Evolutionary conservation across 2,329 filamentous ascomycete genomes (phyloP).

Genomic region (Colletotrichum ledebouriae): DNA sequence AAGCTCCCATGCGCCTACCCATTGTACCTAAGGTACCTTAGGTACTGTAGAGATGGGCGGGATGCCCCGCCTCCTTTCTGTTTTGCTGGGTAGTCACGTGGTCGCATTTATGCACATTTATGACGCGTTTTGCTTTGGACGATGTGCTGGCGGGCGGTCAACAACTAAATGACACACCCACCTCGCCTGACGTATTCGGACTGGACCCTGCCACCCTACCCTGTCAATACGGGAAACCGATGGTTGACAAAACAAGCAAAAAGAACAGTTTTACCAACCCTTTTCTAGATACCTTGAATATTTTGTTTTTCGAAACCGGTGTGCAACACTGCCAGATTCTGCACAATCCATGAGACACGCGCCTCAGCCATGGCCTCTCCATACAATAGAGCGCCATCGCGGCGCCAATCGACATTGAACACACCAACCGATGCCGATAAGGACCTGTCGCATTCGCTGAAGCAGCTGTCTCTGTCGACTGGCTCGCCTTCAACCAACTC

Average conservation of each 20-base stretch:
- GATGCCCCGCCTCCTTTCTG: slow-evolving; percentile 29
- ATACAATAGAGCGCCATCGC: slow-evolving; percentile 45
- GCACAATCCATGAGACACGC: slow-evolving; percentile 29
- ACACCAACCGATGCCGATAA: slow-evolving; percentile 49
- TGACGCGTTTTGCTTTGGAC: slow-evolving; percentile 23
- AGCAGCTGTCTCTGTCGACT: slow-evolving; percentile 59
- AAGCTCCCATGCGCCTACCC: too few species aligned
- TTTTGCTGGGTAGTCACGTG: slow-evolving; percentile 16
- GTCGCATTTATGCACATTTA: too few species aligned
- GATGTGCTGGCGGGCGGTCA: slow-evolving; percentile 35
- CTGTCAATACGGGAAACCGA: slow-evolving; percentile 32
- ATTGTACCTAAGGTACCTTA: too few species aligned
- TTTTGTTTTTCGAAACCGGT: not conserved
- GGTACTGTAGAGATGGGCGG: too few species aligned
- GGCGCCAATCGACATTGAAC: slow-evolving; percentile 51
- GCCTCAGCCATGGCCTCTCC: slow-evolving; percentile 38
- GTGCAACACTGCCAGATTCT: slow-evolving; percentile 2
- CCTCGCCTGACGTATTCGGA: slow-evolving; percentile 27
- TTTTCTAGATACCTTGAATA: not conserved
- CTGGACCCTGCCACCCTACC: slow-evolving; percentile 33
- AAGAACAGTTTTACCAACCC: slow-evolving; percentile 4
- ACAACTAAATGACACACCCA: slow-evolving; percentile 16
- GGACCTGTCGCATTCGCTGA: slow-evolving; percentile 58
- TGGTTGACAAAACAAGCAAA: slow-evolving; percentile 30
- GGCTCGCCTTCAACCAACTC: slow-evolving; percentile 47